These are phyloP conservation scores for Salvia miltiorrhiza DNA, from an alignment of 257 asterid species.

Conservation along the genomic window DNA sequence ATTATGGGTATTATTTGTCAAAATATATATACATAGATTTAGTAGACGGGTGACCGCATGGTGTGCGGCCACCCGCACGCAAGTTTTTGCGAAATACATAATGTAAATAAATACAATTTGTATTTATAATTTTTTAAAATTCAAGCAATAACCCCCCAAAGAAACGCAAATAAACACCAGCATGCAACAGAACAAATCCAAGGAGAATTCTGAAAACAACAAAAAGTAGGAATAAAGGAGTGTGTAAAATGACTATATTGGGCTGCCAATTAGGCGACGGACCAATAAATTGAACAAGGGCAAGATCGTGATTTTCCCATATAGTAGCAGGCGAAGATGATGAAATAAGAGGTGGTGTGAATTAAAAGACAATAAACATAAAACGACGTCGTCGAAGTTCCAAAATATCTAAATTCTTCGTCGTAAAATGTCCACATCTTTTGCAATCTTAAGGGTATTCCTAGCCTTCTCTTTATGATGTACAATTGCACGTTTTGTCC, in stretches of 20 bases:
- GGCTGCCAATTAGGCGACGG: not conserved
- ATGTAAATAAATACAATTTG: too few species aligned
- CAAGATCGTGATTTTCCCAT: not conserved
- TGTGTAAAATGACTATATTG: not conserved
- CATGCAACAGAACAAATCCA: too few species aligned
- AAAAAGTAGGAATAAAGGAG: not conserved
- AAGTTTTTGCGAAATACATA: too few species aligned
- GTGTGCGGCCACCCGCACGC: too few species aligned
- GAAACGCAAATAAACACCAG: too few species aligned
- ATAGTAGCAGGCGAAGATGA: not conserved
- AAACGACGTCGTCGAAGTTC: not conserved
- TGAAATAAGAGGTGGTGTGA: not conserved
- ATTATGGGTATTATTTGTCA: too few species aligned
- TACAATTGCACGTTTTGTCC: not conserved
- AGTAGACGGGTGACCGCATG: too few species aligned
- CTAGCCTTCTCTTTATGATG: not conserved
- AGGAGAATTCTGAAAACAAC: not conserved
- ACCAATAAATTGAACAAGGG: not conserved
- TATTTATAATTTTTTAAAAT: too few species aligned
- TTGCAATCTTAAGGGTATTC: not conserved
- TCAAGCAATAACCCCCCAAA: not conserved
- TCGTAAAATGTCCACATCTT: constrained; percentile 27
- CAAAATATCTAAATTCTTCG: constrained; percentile 22
- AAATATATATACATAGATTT: too few species aligned
- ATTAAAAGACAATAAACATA: not conserved